Base-by-base conservation (phyloP, 176 grass and related monocot genomes). In the Chrysopogon serrulatus region DNA sequence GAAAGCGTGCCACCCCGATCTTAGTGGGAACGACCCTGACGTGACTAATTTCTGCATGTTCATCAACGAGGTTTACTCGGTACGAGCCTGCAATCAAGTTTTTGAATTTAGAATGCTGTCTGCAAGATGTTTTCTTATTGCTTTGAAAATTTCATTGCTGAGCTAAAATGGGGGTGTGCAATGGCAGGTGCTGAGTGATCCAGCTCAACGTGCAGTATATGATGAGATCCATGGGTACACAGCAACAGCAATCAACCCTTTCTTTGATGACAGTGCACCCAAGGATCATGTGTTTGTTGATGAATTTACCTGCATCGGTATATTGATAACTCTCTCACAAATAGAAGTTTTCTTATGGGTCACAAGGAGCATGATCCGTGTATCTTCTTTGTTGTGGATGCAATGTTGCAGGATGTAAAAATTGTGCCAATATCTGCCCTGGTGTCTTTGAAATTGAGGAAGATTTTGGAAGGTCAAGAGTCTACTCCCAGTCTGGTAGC, bases 261-360 rank as follows among this genome's bases (percentile, higher is more conserved):
- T 98, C 85, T 64, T 94, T 15, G 91, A 98, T 53, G 93, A 96
- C 65, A 90, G 74, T 92, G 83, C 93, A 68, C 80, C 87, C 51
- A 93, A 87, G 70, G 86, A 98, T 66, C 91, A 92, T 14, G 79
- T 91, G 35, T 98, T 98, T 11, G 96, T 98, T 60, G 96, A 96
- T 39, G 96, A 98, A 70, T 96, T 98, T 88, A 89, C 91, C 62
- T 98, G 91, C 63, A 96, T 98, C 86, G 96, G 96, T 95, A 92
- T 65, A 87, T 51, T 71, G 32, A n/a, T 66, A 65, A 5, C 48
- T 41, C 48, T 45, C 42, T 36, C 40, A 17, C 23, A 0, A 59
- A 65, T 64, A 48, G 5, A 85, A 24, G 24, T 49, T 71, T 39
- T 82, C 5, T 74, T 82, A 67, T 6, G 56, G 23, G 32, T 45